Evolutionary conservation across 805 yeast genomes (phyloP).

Genomic region (Kuraishia hungarica): DNA sequence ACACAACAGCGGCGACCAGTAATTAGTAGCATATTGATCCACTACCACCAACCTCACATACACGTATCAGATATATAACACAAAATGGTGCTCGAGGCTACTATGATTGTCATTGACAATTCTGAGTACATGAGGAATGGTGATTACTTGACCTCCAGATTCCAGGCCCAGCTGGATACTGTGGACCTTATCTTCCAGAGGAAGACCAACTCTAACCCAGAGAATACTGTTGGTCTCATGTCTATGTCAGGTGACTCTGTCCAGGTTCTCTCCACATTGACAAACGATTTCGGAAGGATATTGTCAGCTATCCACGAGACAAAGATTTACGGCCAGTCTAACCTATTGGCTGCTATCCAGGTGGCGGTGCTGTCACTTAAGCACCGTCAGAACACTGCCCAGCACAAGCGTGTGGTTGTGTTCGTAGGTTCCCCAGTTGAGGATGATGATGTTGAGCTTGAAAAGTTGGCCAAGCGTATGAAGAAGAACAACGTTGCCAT

Average conservation of each 20-base stretch:
- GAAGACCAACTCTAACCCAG: conserved; percentile 85
- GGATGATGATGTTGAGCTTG: conserved; percentile 63
- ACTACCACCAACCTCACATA: background rate
- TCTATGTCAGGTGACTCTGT: conserved; percentile 85
- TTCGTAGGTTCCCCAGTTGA: conserved; percentile 84
- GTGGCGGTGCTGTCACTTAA: conserved; percentile 91
- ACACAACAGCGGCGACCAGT: background rate
- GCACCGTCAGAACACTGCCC: conserved; percentile 92
- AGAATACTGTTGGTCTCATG: conserved; percentile 85
- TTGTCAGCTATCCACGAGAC: conserved; percentile 78
- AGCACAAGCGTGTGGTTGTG: conserved; percentile 80
- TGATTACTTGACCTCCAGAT: conserved; percentile 81
- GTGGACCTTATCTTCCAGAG: conserved; percentile 80
- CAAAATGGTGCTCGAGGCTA: conserved; percentile 89
- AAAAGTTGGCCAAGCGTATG: conserved; percentile 81
- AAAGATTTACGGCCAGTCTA: conserved; percentile 55
- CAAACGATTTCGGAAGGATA: conserved; percentile 80
- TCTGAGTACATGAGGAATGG: conserved; percentile 96
- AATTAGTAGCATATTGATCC: background rate
- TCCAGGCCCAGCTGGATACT: conserved; percentile 87
- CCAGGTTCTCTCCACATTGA: conserved; percentile 79
- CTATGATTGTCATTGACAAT: conserved; percentile 91
- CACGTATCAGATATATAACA: background rate
- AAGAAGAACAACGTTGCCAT: conserved; percentile 89
- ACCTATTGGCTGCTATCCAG: conserved; percentile 78